Base-by-base conservation (phyloP, 495 filamentous ascomycete genomes). In the Amniculicola lignicola region DNA sequence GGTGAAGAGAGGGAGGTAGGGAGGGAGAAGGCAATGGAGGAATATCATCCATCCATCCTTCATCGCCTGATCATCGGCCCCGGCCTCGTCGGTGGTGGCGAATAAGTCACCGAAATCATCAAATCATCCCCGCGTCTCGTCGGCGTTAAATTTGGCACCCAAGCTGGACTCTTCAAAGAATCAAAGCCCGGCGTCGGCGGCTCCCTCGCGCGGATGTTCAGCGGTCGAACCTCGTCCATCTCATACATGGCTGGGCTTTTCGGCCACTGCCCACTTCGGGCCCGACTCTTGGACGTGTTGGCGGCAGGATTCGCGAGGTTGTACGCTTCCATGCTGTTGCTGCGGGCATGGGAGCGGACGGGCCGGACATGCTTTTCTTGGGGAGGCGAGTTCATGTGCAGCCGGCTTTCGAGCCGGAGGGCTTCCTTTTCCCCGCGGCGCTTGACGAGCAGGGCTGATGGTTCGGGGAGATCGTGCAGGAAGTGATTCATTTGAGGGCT, bases 131-230 rank as follows among this genome's bases (percentile, higher is more conserved):
- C 70, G 14, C 60, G 43, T 16, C 64, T 42, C 22, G 51, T 64
- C n/a, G 70, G 70, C n/a, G 70, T 72, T 25, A 72, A 35, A 22
- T 63, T 63, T 9, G 70, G 69, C 24, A 65, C 65, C 70, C 68
- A 71, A 7, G 55, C 38, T 27, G 67, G 67, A 54, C 64, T 68
- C 51, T 57, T 66, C 52, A 68, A 18, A 37, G 38, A 43, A 23
- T 45, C 44, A 19, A 51, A 27, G n/a, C 47, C 57, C 1, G 38
- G n/a, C 19, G 14, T 16, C 7, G 54, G 27, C 18, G 25, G 37
- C 31, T 22, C 33, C n/a, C 53, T 51, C 24, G 41, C 3, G 4
- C 31, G 39, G 16, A 59, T 46, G 24, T 45, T 47, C 15, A 59
- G 51, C 3, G 57, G 57, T 28, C 23, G 42, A 7, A 61, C 43